phyloP scores from a whole-genome alignment of 2,329 filamentous ascomycete genomes.

The Sporothrix brunneoviolacea region DNA sequence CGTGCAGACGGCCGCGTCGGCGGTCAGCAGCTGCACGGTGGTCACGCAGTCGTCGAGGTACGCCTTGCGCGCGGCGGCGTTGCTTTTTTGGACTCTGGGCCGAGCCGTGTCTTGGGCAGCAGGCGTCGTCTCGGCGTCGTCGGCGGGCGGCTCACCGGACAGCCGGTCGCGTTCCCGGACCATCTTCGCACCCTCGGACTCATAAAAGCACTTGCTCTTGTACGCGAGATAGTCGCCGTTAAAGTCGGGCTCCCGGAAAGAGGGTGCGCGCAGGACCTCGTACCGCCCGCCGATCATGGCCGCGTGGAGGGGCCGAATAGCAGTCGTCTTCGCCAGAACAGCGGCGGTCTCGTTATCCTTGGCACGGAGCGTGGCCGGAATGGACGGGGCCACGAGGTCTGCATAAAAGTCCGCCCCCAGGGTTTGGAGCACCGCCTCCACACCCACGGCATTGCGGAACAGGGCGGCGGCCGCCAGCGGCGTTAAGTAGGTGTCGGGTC shows the following conservation, averaged over 20 bases:
- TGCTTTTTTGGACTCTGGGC: no score
- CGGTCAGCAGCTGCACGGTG: slow-evolving; percentile 5
- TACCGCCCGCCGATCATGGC: neutral
- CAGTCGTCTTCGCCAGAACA: neutral
- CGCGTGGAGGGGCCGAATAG: slow-evolving; percentile 1
- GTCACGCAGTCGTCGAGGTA: neutral
- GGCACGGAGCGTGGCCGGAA: neutral
- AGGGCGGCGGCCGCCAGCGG: neutral
- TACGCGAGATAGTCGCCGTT: no score
- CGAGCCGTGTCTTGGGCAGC: no score
- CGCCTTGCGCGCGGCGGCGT: no score
- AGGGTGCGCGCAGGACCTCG: no score
- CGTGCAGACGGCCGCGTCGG: slow-evolving; percentile 6
- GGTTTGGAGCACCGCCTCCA: neutral
- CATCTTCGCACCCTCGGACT: no score
- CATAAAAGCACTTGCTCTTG: no score
- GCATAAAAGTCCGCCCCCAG: neutral
- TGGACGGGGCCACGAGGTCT: neutral
- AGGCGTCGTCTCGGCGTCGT: neutral
- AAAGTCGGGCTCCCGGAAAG: neutral
- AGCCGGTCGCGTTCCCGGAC: no score
- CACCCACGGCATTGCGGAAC: neutral
- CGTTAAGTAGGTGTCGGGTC: no score
- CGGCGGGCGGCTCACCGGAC: no score
- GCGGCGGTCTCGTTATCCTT: no score